Base-by-base conservation (phyloP, 306 rosid genomes). In the Citrullus mucosospermus region DNA sequence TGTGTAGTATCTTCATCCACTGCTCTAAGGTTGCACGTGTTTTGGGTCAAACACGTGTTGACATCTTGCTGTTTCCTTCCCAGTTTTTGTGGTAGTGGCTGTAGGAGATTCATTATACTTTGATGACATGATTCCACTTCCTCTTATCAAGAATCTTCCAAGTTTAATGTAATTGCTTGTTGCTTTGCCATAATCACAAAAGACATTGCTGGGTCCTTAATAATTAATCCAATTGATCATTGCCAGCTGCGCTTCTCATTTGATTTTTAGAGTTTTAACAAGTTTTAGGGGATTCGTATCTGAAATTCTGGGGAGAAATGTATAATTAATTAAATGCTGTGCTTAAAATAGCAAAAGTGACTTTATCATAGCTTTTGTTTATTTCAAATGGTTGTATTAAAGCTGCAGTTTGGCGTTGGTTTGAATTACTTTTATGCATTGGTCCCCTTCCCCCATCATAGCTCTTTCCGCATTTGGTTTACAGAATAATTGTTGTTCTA, bases 21-120 rank as follows among this genome's bases (percentile, higher is more conserved):
- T 62, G 80, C 30, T 78, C 69, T 55, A 57, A 54, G 66, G 54
- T 55, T 75, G 53, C 79, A 75, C 79, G 79, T 78, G 70, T 78
- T 14, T 14, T 62, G 17, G 4, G 39, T 59, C 28, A 8, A 48
- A 50, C 17, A 46, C 57, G 41, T 38, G 80, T 78, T 61, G 18
- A 41, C 59, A 54, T 54, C 53, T 75, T 75, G 51, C 51, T n/a
- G 53, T 46, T 48, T 71, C 58, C 58, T 14, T 25, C 22, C 60
- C 56, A 50, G 18, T 71, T 48, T 13, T 71, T 22, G 13, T 43
- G 75, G 36, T 44, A 25, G 34, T 15, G 20, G 17, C 8, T 10
- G 57, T 20, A 69, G 57, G 76, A 46, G 36, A 55, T 55, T 7
- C 4, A 50, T 41, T 51, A 72, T 48, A 71, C 58, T 48, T 25